Evolutionary conservation across 2,329 filamentous ascomycete genomes (phyloP), one percentile per base, ranked within the genome.

Genomic region (Aspergillus fischeri): DNA sequence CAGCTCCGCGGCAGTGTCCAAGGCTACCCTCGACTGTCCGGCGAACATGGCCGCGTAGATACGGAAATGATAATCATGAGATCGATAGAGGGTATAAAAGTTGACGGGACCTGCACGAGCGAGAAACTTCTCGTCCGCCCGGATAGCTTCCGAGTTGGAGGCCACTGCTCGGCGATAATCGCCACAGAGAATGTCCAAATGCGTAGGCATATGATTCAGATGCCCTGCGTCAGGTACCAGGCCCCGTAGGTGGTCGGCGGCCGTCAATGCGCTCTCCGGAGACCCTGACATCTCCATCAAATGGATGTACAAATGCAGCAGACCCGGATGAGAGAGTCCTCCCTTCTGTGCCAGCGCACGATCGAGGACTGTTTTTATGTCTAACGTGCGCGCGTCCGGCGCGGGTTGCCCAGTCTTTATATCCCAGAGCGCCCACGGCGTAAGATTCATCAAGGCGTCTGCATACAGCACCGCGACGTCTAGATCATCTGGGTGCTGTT

Each of bases 31-130:
- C 1, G 79, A 87, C 67, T 88, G 83, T 0, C 86, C 90, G 0
- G 87, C 83, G 62, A 92, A 88, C 88, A 92, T 90, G 56, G 89
- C 88, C 0, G 86, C 86, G 67, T 92, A 92, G 51, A 92, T 82
- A 2, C 84, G 81, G 61, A 90, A 91, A 67, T 92, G 89, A 64
- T 86, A 87, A 67, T 92, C 80, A 68, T 93, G 90, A 51, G 83
- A 82, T 14, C 89, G 83, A 69, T 92, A 93, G 4, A 92, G 80
- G 0, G 86, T 87, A 74, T 92, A 93, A 69, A 92, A 92, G 68
- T 89, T 89, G 20, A 71, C 63, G 0, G 84, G 77, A 0, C 88
- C 87, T 7, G 81, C 77, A 4, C 80, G 76, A 0, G 75, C 71
- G 2, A 90, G 77, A 65, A 83, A 92, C 62, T 83, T 84, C 52